A percentile compares a stretch with the other conserved stretches of the same genome.
phyloP scores from a whole-genome alignment of 768 basidiomycete genomes.

The Tubosaeta sp. region DNA sequence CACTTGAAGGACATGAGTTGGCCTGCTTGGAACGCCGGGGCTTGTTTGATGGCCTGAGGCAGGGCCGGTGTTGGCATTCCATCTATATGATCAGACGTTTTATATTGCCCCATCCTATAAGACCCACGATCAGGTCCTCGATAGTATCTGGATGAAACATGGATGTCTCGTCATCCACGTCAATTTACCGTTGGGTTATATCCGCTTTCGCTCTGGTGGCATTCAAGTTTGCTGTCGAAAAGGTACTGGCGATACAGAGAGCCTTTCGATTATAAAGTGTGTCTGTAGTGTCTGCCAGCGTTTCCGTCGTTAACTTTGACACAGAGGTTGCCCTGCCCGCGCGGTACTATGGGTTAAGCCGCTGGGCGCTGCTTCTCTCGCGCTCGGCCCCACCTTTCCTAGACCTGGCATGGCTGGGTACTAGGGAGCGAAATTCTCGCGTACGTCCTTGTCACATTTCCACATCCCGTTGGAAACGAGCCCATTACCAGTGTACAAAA shows the following conservation, averaged over 20 bases:
- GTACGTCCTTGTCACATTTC: conserved; percentile 23
- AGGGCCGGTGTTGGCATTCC: no score
- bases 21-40: no score
- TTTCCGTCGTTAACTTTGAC: background rate
- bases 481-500: conserved; percentile 22
- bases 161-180: background rate
- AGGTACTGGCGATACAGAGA: background rate
- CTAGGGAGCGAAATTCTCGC: conserved; percentile 32
- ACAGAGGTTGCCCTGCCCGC: conserved; percentile 19
- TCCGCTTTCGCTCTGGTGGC: conserved; percentile 3
- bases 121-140: background rate
- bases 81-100: no score
- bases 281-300: background rate
- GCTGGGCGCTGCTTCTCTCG: conserved; percentile 23
- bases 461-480: background rate
- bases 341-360: conserved; percentile 31
- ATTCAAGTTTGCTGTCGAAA: conserved; percentile 9
- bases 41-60: no score
- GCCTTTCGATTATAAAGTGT: conserved; percentile 20
- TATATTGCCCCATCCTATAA: background rate
- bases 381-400: conserved; percentile 33
- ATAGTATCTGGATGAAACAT: conserved; percentile 1
- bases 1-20: no score
- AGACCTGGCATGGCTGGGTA: conserved; percentile 31
- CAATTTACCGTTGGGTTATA: conserved; percentile 6